phyloP scores from a whole-genome alignment of 2,329 filamentous ascomycete genomes.

The Aspergillus luchuensis region DNA sequence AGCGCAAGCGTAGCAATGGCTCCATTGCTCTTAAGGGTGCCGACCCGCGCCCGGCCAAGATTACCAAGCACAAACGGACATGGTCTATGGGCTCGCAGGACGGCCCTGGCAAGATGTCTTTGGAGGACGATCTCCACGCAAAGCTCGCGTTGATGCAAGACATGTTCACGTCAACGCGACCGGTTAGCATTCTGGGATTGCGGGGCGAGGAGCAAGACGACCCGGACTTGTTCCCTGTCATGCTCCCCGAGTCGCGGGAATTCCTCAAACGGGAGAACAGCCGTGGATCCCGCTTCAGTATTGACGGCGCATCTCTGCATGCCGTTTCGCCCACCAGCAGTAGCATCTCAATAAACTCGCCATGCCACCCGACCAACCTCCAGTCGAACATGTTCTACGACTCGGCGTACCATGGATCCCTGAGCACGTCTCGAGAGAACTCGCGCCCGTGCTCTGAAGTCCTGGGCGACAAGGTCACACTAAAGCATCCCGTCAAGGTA shows the following conservation, averaged over 20 bases:
- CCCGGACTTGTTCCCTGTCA: slow-evolving; percentile 48
- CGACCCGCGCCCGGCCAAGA: slow-evolving; percentile 71
- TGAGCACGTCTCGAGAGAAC: slow-evolving; percentile 29
- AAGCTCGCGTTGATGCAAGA: slow-evolving; percentile 48
- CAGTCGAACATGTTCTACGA: slow-evolving; percentile 20
- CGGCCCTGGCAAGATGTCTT: slow-evolving; percentile 44
- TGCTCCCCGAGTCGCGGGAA: slow-evolving; percentile 37
- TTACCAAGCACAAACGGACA: slow-evolving; percentile 85
- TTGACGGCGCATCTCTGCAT: slow-evolving; percentile 37
- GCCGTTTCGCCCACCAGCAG: slow-evolving; percentile 45
- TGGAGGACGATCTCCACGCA: slow-evolving; percentile 49
- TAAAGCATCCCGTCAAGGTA: slow-evolving; percentile 36
- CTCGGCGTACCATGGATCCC: slow-evolving; percentile 25
- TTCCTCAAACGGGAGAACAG: slow-evolving; percentile 33
- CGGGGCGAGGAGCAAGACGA: slow-evolving; percentile 49
- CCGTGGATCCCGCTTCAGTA: slow-evolving; percentile 36
- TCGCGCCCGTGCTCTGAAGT: slow-evolving; percentile 26
- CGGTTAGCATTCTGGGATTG: slow-evolving; percentile 46
- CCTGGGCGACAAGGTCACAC: slow-evolving; percentile 20
- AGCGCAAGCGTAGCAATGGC: slow-evolving; percentile 61
- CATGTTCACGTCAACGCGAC: slow-evolving; percentile 50
- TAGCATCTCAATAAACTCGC: slow-evolving; percentile 43
- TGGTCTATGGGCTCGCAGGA: slow-evolving; percentile 85
- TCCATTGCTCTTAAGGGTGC: slow-evolving; percentile 50
- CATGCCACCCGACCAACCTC: slow-evolving; percentile 26